phyloP scores from a whole-genome alignment of 2,329 filamentous ascomycete species.

The Colletotrichum shisoi region DNA sequence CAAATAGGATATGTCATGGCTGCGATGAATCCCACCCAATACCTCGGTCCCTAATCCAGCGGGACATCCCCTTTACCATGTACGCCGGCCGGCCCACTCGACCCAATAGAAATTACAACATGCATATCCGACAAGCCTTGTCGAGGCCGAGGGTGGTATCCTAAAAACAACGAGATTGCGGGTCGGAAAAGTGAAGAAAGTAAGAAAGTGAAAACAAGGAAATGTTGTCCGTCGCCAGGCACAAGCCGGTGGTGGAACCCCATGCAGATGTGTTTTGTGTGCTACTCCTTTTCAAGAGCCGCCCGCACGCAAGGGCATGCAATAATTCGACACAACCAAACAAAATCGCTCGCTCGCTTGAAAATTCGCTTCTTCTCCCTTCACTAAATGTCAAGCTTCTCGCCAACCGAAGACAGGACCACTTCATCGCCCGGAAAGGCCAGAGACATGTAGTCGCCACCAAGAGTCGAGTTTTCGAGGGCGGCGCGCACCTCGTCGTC shows the following conservation, averaged over 20 bases:
- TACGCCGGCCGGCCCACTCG: conserved; percentile 26
- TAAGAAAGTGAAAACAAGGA: background rate
- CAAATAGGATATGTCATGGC: conserved; percentile 35
- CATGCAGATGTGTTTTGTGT: conserved; percentile 32
- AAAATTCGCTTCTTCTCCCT: background rate
- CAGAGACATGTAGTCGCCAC: conserved; percentile 35
- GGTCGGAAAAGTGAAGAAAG: conserved; percentile 1
- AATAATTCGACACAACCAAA: conserved; percentile 20
- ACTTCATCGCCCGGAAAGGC: conserved; percentile 19
- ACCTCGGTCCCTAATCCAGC: background rate
- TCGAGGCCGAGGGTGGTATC: conserved; percentile 35
- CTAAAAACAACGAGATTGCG: conserved; percentile 19
- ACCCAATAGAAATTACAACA: conserved; percentile 32
- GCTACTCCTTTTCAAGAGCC: background rate
- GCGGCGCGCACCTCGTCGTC: conserved; percentile 32
- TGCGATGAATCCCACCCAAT: conserved; percentile 7
- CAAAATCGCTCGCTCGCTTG: conserved; percentile 35
- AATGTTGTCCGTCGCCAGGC: background rate
- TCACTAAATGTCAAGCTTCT: conserved; percentile 25
- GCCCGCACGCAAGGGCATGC: conserved; percentile 4
- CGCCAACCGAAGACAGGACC: conserved; percentile 33
- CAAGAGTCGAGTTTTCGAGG: conserved; percentile 24
- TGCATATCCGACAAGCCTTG: conserved; percentile 28
- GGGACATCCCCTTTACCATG: conserved; percentile 1
- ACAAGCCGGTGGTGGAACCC: conserved; percentile 7